These are phyloP conservation scores for Backusella circina DNA, from an alignment of 192 early-diverging fungal species.

Conservation along the genomic window DNA sequence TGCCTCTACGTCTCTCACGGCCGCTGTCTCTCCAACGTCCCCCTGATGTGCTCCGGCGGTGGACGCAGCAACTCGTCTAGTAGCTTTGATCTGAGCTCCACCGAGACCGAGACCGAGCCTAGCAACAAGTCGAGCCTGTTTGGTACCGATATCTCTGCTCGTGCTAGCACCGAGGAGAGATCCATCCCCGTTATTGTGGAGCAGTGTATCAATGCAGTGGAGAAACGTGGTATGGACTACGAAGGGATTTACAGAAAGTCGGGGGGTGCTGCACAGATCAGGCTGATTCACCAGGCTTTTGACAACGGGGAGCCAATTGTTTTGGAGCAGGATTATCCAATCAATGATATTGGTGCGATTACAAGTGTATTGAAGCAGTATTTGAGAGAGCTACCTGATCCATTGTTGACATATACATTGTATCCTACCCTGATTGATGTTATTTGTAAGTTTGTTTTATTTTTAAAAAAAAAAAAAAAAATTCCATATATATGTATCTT, in stretches of 20 bases:
- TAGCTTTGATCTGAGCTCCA: background rate
- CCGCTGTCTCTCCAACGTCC: conserved; percentile 29
- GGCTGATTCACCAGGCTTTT: conserved; percentile 58
- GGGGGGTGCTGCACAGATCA: conserved; percentile 64
- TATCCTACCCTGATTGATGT: conserved; percentile 61
- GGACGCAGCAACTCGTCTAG: background rate
- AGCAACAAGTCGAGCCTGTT: conserved; percentile 46
- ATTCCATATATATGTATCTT: no score
- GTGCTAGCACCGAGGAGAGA: conserved; percentile 49
- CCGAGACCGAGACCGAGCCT: background rate
- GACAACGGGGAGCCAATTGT: conserved; percentile 45
- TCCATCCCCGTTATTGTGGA: conserved; percentile 63
- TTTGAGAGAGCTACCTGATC: conserved; percentile 66
- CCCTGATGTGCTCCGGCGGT: background rate
- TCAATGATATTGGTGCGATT: conserved; percentile 65
- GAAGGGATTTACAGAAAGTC: conserved; percentile 79
- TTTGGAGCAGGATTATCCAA: conserved; percentile 41
- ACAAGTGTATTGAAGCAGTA: conserved; percentile 77
- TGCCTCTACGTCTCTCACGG: conserved; percentile 32
- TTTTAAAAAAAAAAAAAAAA: background rate
- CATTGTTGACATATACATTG: conserved; percentile 62
- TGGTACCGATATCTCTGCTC: conserved; percentile 53
- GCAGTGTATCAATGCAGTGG: conserved; percentile 66
- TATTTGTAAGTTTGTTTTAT: conserved; percentile 22
- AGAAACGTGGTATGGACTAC: conserved; percentile 50